Base-by-base conservation (phyloP, 169 alveolate genomes). In the Eimeria necatrix region DNA sequence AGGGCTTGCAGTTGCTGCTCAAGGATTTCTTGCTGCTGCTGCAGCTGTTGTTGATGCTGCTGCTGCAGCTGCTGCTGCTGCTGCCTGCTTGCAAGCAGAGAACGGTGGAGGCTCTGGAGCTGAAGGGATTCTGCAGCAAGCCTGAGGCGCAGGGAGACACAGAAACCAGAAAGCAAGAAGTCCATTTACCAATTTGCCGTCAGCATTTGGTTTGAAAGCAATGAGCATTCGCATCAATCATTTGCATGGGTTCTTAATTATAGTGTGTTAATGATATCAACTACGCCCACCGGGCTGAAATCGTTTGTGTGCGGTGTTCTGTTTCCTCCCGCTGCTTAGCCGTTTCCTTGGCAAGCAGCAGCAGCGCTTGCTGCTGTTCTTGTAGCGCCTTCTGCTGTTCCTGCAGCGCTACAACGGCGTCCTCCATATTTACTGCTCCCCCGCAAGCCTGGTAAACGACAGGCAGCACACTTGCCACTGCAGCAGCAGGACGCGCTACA, bases 41-140 rank as follows among this genome's bases (percentile, higher is more conserved):
- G 78, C 78, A 80, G 89, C 71, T 80, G 89, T 48, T 80, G 71
- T 32, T 80, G 89, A 2, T 80, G 89, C 52, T 80, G 89, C 46
- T 80, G 89, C 89, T 80, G 71, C 71, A 80, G 89, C 70, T 49
- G 68, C 64, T 80, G 89, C 89, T 80, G 89, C 89, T 80, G 64
- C 18, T 80, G 89, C 49, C 89, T 52, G 89, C 89, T 80, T 16
- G 20, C 89, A 18, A 80, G 52, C 71, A 80, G 89, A 32, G 89
- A 80, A 10, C 70, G 89, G 24, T 80, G 89, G 56, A 80, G 71
- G 70, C 24, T 22, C 20, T 80, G 89, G 20, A 80, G 89, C 89
- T 80, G 64, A 0, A 80, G 51, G 71, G 89, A 80, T 24, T 80
- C 89, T 80, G 49, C 71, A 4, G 89, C 89, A 8, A 80, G 89